Base-by-base conservation (phyloP, 768 basidiomycete species). In the Podaxis mareebaensis region DNA sequence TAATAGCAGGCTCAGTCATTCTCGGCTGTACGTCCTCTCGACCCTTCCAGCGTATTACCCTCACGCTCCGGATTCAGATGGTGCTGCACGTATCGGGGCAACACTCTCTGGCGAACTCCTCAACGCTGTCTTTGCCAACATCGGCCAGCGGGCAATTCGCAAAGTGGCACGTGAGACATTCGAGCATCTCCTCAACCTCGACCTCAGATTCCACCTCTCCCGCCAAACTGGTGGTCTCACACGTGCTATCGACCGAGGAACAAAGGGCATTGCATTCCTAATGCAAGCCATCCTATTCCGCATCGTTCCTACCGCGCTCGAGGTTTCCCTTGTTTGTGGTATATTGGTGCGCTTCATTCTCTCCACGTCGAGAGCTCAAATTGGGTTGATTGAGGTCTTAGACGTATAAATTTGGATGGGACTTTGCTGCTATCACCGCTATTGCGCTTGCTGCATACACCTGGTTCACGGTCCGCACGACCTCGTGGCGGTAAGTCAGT, bases 261-360 rank as follows among this genome's bases (percentile, higher is more conserved):
- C 97, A 36, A 99, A 99, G 95, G 97, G 97, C 40, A 99, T 99
- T 64, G 93, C 95, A 0, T 99, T 99, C 76, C 84, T 99, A 26
- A 78, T 99, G 4, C 93, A 93, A 65, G 92, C 96, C 0, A 87
- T 99, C 44, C 82, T 99, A 7, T 99, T 99, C 73, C 91, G 97
- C 17, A 93, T 99, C 52, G 91, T 91, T 0, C 97, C 97, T 0
- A 99, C 97, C 0, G 97, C 96, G 0, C 77, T 99, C 57, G 97
- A 99, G 73, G 97, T 99, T 66, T 85, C 89, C 3, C 89, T 99
- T 82, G 97, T 99, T 48, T 99, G 96, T 77, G 96, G 96, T 55
- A 99, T 99, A 65, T 76, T 99, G 76, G 96, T 95, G 69, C 24
- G 90, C 33, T 74, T 36, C 8, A 28, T 13, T n/a, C 40, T 40